Percentiles rank a stretch among this genome's conserved stretches.
Conservation (phyloP, 164 flowering plant species). For the Umbilicus rupestris region DNA sequence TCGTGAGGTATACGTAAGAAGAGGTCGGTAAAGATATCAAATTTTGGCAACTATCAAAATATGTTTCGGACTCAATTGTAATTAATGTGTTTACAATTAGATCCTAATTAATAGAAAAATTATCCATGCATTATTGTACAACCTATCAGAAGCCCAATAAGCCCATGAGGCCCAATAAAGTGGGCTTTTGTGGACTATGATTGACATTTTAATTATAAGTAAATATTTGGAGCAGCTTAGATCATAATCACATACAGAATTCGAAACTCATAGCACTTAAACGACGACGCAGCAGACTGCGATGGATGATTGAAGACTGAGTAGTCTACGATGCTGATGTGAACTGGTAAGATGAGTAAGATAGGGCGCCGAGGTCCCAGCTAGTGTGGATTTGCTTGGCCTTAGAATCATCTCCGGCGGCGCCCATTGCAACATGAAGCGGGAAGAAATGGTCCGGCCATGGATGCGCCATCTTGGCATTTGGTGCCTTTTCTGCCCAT, state of each 20-base stretch:
- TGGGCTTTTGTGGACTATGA: no score
- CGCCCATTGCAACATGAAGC: conserved; percentile 33
- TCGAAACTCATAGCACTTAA: neutral
- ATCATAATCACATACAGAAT: neutral
- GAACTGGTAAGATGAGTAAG: conserved; percentile 33
- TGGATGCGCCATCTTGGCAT: conserved; percentile 31
- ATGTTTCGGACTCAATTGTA: no score
- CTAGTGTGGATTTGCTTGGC: conserved; percentile 26
- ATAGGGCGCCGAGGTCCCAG: conserved; percentile 27
- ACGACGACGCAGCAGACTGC: neutral
- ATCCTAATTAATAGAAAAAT: no score
- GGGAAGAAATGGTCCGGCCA: conserved; percentile 34
- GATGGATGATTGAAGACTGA: neutral
- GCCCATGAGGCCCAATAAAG: no score
- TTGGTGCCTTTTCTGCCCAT: conserved; percentile 27
- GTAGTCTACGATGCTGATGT: neutral
- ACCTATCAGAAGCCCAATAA: no score
- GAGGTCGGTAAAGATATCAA: no score
- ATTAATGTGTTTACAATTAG: no score
- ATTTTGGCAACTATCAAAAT: no score
- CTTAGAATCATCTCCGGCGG: conserved; percentile 19
- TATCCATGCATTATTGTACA: no score
- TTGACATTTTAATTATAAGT: no score
- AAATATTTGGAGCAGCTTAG: no score
- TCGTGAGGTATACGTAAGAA: no score